Conservation (phyloP, 768 basidiomycete genomes). For the Roridomyces roridus region DNA sequence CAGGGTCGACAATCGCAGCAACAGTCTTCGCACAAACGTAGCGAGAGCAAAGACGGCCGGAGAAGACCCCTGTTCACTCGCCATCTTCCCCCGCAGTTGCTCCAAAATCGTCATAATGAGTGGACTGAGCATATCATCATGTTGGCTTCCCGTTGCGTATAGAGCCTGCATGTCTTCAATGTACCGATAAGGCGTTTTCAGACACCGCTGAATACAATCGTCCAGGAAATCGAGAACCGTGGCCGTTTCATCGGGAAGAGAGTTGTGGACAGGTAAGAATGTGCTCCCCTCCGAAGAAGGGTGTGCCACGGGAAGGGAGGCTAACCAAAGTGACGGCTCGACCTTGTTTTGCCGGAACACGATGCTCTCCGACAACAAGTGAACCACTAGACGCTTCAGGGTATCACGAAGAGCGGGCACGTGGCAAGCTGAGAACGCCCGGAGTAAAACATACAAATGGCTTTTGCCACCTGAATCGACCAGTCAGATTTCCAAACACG, state of each 20-base stretch:
- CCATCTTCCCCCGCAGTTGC: slow-evolving; percentile 73
- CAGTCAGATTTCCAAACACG: slow-evolving; percentile 1
- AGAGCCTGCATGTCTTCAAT: slow-evolving; percentile 69
- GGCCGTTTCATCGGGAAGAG: slow-evolving; percentile 60
- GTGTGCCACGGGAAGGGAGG: slow-evolving; percentile 57
- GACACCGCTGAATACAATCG: slow-evolving; percentile 82
- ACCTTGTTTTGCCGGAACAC: slow-evolving; percentile 79
- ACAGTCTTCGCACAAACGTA: slow-evolving; percentile 67
- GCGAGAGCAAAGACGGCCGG: slow-evolving; percentile 70
- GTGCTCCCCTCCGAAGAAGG: slow-evolving; percentile 27
- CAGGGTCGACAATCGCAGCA: slow-evolving; percentile 63
- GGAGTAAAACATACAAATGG: slow-evolving; percentile 76
- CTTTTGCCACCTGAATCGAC: slow-evolving; percentile 53
- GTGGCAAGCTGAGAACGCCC: slow-evolving; percentile 57
- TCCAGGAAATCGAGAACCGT: slow-evolving; percentile 76
- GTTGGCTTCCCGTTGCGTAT: slow-evolving; percentile 7
- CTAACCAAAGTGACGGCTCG: slow-evolving; percentile 80
- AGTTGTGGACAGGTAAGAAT: slow-evolving; percentile 56
- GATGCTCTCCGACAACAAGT: slow-evolving; percentile 73
- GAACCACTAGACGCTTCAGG: slow-evolving; percentile 59
- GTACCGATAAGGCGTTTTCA: slow-evolving; percentile 86
- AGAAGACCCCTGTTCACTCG: slow-evolving; percentile 56
- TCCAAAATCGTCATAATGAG: slow-evolving; percentile 83
- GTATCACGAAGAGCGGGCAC: slow-evolving; percentile 56
- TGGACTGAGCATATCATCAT: slow-evolving; percentile 63